Conservation (phyloP, 1,284 basidiomycete genomes). For the Coriolopsis trogii region DNA sequence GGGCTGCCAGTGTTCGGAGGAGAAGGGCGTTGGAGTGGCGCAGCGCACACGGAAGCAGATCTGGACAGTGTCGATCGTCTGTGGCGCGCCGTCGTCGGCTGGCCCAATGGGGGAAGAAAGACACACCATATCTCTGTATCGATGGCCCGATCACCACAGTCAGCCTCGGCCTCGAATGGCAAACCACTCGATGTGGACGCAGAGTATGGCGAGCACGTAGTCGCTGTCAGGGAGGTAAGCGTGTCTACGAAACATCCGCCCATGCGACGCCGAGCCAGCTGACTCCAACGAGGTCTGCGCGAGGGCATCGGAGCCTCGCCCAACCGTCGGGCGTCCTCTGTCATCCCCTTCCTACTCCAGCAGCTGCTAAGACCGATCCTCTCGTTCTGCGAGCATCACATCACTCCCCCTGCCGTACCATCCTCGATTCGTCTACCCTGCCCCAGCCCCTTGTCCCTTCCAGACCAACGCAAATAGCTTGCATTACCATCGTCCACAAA, state of each 20-base stretch:
- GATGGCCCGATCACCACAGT: too few species aligned
- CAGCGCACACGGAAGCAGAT: conserved; percentile 14
- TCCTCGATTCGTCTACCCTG: conserved; percentile 6
- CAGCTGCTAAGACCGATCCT: conserved; percentile 9
- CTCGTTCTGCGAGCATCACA: too few species aligned
- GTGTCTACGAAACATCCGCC: too few species aligned
- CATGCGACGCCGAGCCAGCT: too few species aligned
- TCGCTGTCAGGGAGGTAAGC: too few species aligned
- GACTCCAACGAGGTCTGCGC: too few species aligned
- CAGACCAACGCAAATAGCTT: conserved; percentile 2
- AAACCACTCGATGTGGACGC: too few species aligned
- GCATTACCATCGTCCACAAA: not conserved
- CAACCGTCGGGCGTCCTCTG: too few species aligned
- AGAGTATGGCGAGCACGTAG: too few species aligned
- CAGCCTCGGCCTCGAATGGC: too few species aligned
- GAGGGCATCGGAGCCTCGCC: too few species aligned
- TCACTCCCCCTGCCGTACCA: not conserved
- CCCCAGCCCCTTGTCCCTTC: conserved; percentile 5
- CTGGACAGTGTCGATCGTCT: conserved; percentile 9
- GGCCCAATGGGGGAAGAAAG: conserved; percentile 5
- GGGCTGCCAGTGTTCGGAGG: not conserved
- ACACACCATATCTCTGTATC: conserved; percentile 17
- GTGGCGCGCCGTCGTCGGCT: conserved; percentile 11
- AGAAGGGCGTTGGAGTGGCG: conserved; percentile 10
- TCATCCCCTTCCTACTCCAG: conserved; percentile 4